These are phyloP conservation scores for Anthracocystis panici-leucophaei DNA, from an alignment of 1,284 basidiomycete genomes.

Conservation along the genomic window DNA sequence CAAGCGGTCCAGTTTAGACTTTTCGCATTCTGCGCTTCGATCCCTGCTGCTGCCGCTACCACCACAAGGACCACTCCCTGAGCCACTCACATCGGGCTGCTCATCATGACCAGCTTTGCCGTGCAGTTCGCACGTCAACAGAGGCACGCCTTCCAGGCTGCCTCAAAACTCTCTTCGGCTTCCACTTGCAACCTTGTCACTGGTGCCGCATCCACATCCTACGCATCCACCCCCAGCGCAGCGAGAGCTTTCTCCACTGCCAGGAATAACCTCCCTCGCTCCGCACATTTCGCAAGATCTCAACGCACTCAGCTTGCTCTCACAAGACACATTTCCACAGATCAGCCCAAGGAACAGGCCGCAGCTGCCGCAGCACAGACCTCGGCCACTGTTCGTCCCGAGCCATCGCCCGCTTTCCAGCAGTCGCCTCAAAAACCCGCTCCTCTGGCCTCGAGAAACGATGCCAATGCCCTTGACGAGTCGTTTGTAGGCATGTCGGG, in stretches of 20 bases:
- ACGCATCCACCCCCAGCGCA: slow-evolving; percentile 32
- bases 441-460: slow-evolving; percentile 37
- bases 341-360: slow-evolving; percentile 52
- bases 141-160: slow-evolving; percentile 48
- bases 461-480: slow-evolving; percentile 67
- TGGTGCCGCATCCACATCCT: slow-evolving; percentile 29
- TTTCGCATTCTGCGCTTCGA: too few species aligned
- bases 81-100: neutral
- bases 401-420: slow-evolving; percentile 66
- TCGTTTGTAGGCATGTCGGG: slow-evolving; percentile 91
- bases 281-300: slow-evolving; percentile 34
- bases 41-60: too few species aligned
- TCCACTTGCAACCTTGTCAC: slow-evolving; percentile 31
- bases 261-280: slow-evolving; percentile 45
- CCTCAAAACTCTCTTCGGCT: slow-evolving; percentile 35
- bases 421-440: slow-evolving; percentile 48
- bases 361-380: slow-evolving; percentile 46
- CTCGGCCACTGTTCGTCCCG: slow-evolving; percentile 49
- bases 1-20: neutral
- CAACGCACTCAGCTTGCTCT: slow-evolving; percentile 44
- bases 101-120: slow-evolving; percentile 50
- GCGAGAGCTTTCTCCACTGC: slow-evolving; percentile 49
- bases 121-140: slow-evolving; percentile 55
- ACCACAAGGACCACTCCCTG: neutral
- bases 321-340: slow-evolving; percentile 55